Percentiles rank a stretch among this genome's conserved stretches.
Evolutionary conservation across 371 early-diverging fungal genomes (phyloP).

Genomic region (Mortierella sp.): DNA sequence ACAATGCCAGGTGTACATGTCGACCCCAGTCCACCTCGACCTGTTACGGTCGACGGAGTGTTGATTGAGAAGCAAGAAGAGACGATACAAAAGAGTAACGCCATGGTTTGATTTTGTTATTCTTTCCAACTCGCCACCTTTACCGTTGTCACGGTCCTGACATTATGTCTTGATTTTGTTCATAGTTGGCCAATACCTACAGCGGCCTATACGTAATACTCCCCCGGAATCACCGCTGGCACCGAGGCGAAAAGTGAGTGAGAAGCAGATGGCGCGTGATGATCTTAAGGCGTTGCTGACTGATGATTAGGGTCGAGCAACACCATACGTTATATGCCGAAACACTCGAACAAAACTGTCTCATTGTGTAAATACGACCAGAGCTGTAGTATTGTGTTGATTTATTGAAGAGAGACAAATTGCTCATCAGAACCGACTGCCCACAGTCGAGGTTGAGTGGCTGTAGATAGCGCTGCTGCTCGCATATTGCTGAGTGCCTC

Average conservation of each 20-base stretch:
- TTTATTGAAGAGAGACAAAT: too few species aligned
- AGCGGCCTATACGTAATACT: slow-evolving; percentile 17
- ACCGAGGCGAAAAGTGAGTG: slow-evolving; percentile 25
- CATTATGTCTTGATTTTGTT: not conserved
- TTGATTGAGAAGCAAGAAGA: slow-evolving; percentile 22
- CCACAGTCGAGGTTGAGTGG: slow-evolving; percentile 26
- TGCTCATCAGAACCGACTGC: slow-evolving; percentile 27
- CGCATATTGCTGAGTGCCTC: slow-evolving; percentile 21
- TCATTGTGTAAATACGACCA: too few species aligned
- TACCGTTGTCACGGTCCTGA: not conserved
- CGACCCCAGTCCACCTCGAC: slow-evolving; percentile 5
- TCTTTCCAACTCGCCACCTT: too few species aligned
- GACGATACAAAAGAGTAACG: slow-evolving; percentile 15
- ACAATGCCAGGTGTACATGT: slow-evolving; percentile 16
- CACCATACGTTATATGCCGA: too few species aligned
- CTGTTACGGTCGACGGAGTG: slow-evolving; percentile 17
- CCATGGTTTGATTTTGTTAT: not conserved
- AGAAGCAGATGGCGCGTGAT: slow-evolving; percentile 29
- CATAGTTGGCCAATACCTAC: slow-evolving; percentile 23
- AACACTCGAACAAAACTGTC: too few species aligned
- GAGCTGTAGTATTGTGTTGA: too few species aligned
- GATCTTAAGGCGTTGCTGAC: slow-evolving; percentile 34
- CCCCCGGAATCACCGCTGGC: not conserved
- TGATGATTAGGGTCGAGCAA: slow-evolving; percentile 14
- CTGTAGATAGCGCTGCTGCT: slow-evolving; percentile 47